Evolutionary conservation across 352 stramenopile genomes (phyloP), one percentile per base, ranked within the genome.

Genomic region (Pythium dissotocum): DNA sequence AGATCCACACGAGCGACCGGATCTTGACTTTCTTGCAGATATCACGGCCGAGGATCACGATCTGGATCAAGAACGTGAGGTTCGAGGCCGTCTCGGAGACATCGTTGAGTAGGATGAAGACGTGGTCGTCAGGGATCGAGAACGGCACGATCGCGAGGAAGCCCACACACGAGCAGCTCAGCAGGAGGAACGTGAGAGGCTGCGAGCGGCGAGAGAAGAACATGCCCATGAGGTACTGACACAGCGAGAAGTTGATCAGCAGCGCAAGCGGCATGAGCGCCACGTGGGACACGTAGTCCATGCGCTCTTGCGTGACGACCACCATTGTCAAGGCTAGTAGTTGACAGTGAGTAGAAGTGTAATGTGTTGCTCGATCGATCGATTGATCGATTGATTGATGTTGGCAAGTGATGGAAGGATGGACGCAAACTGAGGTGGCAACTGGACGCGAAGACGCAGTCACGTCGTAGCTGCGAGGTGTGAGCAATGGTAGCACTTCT

Each of bases 41-140:
- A 14, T 78, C 70, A 8, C 65, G 59, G 2, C 65, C 69, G 13
- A 80, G 58, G 18, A 80, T 79, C 24, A 58, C 63, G 57, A 77
- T 77, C 48, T 80, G 63, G 2, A 80, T 42, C 4, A 82, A 52
- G 24, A 82, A 82, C 36, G 70, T 79, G n/a, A 82, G 57, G 14
- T 61, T 66, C 21, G 62, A 71, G n/a, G 53, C 53, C 13, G 67
- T 69, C 51, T 79, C 69, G 9, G 75, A 82, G 9, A 77, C 67
- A 44, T 79, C 75, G 35, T 76, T 78, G n/a, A 63, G 62, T 21
- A 63, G 10, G 6, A 16, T 18, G 28, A 57, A 32, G 1, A 44
- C 44, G 16, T 14, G 28, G 14, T 65, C 59, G 14, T 58, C 48
- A 4, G 28, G 32, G 46, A 51, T 26, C n/a, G 36, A 42, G 10